Conservation (phyloP, 495 filamentous ascomycete genomes). For the Podospora pseudoanserina region DNA sequence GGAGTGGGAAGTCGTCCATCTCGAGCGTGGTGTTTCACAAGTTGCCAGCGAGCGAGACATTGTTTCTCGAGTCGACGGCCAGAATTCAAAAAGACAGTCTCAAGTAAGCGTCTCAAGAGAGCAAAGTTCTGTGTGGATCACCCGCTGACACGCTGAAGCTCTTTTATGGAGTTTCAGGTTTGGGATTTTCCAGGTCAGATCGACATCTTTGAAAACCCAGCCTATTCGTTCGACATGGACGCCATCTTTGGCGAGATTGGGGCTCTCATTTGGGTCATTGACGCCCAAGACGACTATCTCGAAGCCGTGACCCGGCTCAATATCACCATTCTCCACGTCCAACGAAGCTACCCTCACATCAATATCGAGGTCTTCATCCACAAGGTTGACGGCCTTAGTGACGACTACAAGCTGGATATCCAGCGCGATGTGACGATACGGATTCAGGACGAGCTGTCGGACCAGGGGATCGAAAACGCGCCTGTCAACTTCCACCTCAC, state of each 20-base stretch:
- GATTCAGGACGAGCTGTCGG: constrained; percentile 94
- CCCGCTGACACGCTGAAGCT: constrained; percentile 50
- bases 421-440: constrained; percentile 92
- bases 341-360: constrained; percentile 81
- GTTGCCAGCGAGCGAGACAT: constrained; percentile 87
- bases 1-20: constrained; percentile 96
- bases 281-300: constrained; percentile 94
- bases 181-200: constrained; percentile 96
- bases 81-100: constrained; percentile 89
- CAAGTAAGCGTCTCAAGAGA: constrained; percentile 52
- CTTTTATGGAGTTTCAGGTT: constrained; percentile 98
- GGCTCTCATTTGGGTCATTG: constrained; percentile 95
- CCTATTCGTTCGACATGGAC: constrained; percentile 71
- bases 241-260: constrained; percentile 91
- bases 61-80: constrained; percentile 92
- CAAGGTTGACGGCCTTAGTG: constrained; percentile 91
- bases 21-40: constrained; percentile 98
- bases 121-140: background rate
- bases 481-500: constrained; percentile 91
- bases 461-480: constrained; percentile 85
- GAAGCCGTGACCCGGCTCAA: constrained; percentile 85
- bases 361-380: constrained; percentile 98
- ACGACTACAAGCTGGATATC: constrained; percentile 90
- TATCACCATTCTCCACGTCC: constrained; percentile 78
- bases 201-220: constrained; percentile 71